Evolutionary conservation across 2,329 filamentous ascomycete genomes (phyloP), one percentile per base, ranked within the genome.

Genomic region (Aureobasidium sp.): DNA sequence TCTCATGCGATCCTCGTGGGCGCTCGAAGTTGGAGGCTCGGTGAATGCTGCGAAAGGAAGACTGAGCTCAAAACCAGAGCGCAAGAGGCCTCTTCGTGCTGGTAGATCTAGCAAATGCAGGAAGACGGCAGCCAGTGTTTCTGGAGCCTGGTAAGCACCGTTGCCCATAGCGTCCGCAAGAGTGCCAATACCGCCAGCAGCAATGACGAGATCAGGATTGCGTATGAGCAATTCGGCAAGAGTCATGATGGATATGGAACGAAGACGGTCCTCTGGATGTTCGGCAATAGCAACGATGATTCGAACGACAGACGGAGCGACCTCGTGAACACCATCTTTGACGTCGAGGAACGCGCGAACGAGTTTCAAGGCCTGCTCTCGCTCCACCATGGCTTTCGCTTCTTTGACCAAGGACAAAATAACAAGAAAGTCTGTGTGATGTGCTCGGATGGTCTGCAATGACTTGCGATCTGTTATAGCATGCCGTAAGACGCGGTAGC

Each of bases 291-390:
- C 89, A 36, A 94, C 90, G 62, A 99, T 87, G 7, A 93, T 94
- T 61, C 94, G 86, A 8, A 96, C 89, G 22, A 99, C 86, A 0
- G 90, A 87, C 63, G 89, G 84, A 1, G 94, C 95, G 39, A 99
- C 83, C 72, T 99, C 93, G 65, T 85, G 83, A 9, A 95, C 87
- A 12, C 94, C 94, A 65, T 91, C 90, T 71, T 97, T 97, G 66
- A 97, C 91, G 71, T 99, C 94, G 2, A 99, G 79, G 70, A 99
- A 99, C 11, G 92, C 90, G 63, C 94, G 86, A 29, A 97, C 87
- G 72, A 99, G 97, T 73, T 99, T 99, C 69, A 99, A 79, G 14
- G 94, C 94, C 75, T 99, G 94, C 74, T 99, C 94, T 60, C 95
- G 85, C 77, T 99, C 94, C 20, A 99, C 90, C 68, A 93, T 92